These are phyloP conservation scores for Solanum clarkiae DNA, from an alignment of 257 asterid genomes.

Conservation along the genomic window DNA sequence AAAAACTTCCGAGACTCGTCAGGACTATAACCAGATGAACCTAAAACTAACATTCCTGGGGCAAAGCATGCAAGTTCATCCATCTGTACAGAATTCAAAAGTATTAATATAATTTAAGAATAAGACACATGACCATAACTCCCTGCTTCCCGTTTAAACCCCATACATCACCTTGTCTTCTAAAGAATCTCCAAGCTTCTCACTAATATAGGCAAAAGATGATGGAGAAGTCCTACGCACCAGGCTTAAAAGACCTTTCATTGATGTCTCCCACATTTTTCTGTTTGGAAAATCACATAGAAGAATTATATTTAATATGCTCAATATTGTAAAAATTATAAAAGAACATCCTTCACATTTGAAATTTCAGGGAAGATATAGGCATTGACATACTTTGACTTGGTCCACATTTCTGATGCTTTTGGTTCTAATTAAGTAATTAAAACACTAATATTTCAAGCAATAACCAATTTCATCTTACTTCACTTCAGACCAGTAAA, in stretches of 20 bases:
- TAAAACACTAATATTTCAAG: not conserved
- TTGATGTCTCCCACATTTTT: conserved; percentile 99
- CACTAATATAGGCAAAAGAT: conserved; percentile 72
- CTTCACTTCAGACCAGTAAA: not conserved
- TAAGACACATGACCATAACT: not conserved
- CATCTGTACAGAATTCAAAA: conserved; percentile 52
- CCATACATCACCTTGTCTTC: conserved; percentile 58
- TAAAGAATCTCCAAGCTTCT: conserved; percentile 69
- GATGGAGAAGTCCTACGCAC: conserved; percentile 86
- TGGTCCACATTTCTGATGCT: not conserved
- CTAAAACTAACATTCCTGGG: conserved; percentile 97
- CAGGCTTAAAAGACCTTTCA: conserved; percentile 88
- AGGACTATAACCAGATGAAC: conserved; percentile 76
- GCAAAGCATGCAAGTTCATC: conserved; percentile 99
- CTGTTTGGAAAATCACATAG: conserved; percentile 25
- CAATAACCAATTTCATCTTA: not conserved
- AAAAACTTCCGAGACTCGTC: conserved; percentile 65
- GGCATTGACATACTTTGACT: not conserved
- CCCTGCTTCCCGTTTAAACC: not conserved
- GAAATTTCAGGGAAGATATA: not conserved
- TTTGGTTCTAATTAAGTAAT: not conserved
- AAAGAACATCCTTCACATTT: not conserved
- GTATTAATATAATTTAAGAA: not conserved
- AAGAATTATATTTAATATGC: not conserved
- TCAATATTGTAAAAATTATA: not conserved